Base-by-base conservation (phyloP, 2,329 filamentous ascomycete species). In the Colletotrichum tamarilloi region DNA sequence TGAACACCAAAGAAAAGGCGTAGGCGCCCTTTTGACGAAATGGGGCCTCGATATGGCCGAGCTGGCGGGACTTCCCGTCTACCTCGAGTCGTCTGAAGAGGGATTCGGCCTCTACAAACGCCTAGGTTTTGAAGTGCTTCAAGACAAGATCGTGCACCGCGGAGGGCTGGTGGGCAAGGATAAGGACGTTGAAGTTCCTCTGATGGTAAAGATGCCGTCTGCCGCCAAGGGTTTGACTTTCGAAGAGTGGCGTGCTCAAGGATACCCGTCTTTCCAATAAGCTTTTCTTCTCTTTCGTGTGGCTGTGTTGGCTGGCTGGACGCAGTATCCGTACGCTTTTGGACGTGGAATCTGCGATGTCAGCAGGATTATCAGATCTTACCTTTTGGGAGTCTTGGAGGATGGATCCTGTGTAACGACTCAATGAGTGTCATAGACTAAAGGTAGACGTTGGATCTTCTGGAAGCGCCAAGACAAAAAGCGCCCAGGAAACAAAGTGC, bases 71-170 rank as follows among this genome's bases (percentile, higher is more conserved):
- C 70, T 87, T 35, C 85, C 85, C 4, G 78, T 86, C 4, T 87
- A 87, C 77, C 80, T 87, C 55, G 86, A 88, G 76, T 84, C 85
- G 2, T 86, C 85, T 1, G 82, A 79, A 6, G 78, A 81, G 4
- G 84, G 83, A 0, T 78, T 82, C 42, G 78, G 77, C 2, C 78
- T 88, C 24, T 88, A 88, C 76, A 79, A 82, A 68, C 86, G 83
- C 67, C 79, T 85, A 74, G 86, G 86, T 4, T 88, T 86, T 74
- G 78, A 80, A 60, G 77, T 78, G 67, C 76, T 87, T 6, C 79
- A 81, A 3, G 80, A 84, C 59, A 82, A 80, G 24, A 77, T 85
- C 24, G 80, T 85, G 9, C 84, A 85, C 77, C 81, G 80, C 62
- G 78, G 79, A 26, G 79, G 79, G 14, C 72, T 81, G 4, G 74